These are phyloP conservation scores for Aspergillus tamarii DNA, from an alignment of 2,329 filamentous ascomycete species.

Conservation along the genomic window DNA sequence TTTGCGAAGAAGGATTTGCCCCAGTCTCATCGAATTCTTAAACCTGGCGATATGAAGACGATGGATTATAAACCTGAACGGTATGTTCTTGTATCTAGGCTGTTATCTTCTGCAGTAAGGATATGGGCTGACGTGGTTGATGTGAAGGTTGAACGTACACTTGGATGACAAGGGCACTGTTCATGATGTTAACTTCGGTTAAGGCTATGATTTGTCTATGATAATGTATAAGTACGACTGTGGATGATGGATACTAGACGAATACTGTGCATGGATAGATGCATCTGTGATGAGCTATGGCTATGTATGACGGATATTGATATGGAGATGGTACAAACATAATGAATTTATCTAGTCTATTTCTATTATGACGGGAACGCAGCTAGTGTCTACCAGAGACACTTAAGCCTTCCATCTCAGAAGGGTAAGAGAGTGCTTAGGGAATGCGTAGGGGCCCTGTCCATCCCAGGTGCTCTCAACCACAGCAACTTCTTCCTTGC, in stretches of 20 bases:
- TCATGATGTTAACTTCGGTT: conserved; percentile 47
- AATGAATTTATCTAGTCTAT: neutral
- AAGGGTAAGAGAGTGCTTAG: conserved; percentile 71
- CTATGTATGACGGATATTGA: neutral
- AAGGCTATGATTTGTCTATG: conserved; percentile 7
- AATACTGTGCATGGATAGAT: neutral
- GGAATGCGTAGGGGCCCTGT: conserved; percentile 65
- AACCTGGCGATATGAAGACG: conserved; percentile 42
- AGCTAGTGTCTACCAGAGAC: neutral
- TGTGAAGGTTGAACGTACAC: conserved; percentile 47
- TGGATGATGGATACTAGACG: neutral
- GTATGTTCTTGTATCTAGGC: conserved; percentile 29
- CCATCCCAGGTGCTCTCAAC: conserved; percentile 67
- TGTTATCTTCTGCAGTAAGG: neutral
- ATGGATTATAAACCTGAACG: conserved; percentile 48
- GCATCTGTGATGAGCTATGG: neutral
- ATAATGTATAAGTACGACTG: neutral
- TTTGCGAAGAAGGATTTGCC: conserved; percentile 53
- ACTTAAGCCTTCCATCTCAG: conserved; percentile 56
- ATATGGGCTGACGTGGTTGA: conserved; percentile 7
- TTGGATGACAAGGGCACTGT: conserved; percentile 48
- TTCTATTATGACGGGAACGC: neutral
- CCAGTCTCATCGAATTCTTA: conserved; percentile 46
- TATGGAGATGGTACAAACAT: neutral
- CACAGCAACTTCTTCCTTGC: conserved; percentile 64